Evolutionary conservation across 305 asterid species (phyloP).

Genomic region (Petunia hybrid): DNA sequence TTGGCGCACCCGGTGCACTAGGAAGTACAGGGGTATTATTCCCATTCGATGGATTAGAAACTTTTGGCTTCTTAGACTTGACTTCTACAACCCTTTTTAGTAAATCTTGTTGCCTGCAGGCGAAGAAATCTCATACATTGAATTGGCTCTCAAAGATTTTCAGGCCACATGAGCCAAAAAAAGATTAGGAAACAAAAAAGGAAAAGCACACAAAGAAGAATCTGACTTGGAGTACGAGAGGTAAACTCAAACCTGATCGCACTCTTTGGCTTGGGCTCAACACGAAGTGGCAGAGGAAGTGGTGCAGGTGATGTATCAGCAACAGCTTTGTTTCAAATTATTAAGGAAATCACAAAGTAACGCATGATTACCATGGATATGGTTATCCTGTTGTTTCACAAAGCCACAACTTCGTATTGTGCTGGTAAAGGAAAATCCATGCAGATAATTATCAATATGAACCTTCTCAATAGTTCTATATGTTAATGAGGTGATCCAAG

Average conservation of each 20-base stretch:
- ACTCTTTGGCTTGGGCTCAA: conserved; percentile 96
- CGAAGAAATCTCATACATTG: not conserved
- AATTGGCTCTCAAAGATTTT: not conserved
- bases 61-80: conserved; percentile 74
- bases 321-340: conserved; percentile 77
- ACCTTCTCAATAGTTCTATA: not conserved
- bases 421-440: not conserved
- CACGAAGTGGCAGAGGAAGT: conserved; percentile 91
- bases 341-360: conserved; percentile 48
- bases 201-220: not conserved
- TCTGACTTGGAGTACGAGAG: conserved; percentile 13
- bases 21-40: conserved; percentile 35
- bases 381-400: not conserved
- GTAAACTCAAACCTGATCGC: conserved; percentile 68
- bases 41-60: conserved; percentile 48
- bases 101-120: conserved; percentile 86
- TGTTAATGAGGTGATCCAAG: not conserved
- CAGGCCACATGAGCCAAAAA: not conserved
- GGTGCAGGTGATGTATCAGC: conserved; percentile 79
- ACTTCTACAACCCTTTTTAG: conserved; percentile 92
- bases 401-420: not conserved
- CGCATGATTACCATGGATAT: conserved; percentile 1
- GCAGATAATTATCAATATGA: not conserved
- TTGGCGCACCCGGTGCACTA: conserved; percentile 48
- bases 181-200: not conserved